Percentiles rank a stretch among this genome's conserved stretches.
These are phyloP conservation scores for Melastoma malabathricum DNA, from an alignment of 345 rosid species.

Conservation along the genomic window DNA sequence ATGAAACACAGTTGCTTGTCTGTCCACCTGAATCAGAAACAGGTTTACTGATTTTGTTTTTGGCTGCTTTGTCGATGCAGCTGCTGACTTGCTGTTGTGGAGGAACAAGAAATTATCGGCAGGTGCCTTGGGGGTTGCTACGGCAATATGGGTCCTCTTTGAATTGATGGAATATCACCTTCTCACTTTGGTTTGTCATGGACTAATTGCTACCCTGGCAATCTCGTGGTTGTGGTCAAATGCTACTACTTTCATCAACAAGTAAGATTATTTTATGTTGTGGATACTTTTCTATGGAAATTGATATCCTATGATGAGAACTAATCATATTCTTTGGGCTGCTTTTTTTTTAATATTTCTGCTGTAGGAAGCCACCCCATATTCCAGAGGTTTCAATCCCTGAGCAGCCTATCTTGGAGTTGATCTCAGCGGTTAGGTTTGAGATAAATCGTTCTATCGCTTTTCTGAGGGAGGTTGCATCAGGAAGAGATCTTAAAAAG, in stretches of 20 bases:
- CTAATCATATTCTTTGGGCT: neutral
- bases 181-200: conserved; percentile 68
- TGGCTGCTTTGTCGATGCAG: conserved; percentile 5
- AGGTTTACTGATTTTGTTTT: no score
- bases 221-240: conserved; percentile 85
- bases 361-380: conserved; percentile 26
- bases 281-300: neutral
- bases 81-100: conserved; percentile 73
- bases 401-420: conserved; percentile 25
- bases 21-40: no score
- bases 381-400: conserved; percentile 33
- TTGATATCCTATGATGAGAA: neutral
- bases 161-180: conserved; percentile 70
- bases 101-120: conserved; percentile 92
- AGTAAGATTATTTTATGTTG: conserved; percentile 32
- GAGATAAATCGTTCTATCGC: conserved; percentile 24
- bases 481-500: conserved; percentile 39
- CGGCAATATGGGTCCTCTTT: conserved; percentile 63
- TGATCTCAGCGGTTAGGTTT: conserved; percentile 19
- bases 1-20: no score
- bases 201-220: conserved; percentile 55
- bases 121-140: conserved; percentile 68
- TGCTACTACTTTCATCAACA: conserved; percentile 67
- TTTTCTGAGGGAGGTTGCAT: conserved; percentile 28
- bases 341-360: neutral